phyloP scores from a whole-genome alignment of 2,329 filamentous ascomycete species.

The Fusarium nelsonii region DNA sequence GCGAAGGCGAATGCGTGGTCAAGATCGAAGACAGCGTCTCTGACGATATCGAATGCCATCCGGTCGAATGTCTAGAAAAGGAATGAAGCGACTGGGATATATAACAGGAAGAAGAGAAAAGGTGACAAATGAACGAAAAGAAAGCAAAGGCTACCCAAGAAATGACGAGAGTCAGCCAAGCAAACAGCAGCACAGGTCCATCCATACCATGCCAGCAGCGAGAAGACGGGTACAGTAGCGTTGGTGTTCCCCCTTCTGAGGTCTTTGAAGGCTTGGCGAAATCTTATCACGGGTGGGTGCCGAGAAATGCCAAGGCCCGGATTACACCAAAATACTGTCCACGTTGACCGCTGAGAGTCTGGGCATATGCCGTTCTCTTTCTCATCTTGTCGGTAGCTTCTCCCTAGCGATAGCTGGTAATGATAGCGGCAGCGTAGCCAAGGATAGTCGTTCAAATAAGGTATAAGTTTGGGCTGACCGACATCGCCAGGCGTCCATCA shows the following conservation, averaged over 20 bases:
- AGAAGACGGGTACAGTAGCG: slow-evolving; percentile 44
- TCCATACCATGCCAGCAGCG: slow-evolving; percentile 35
- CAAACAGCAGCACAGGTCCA: slow-evolving; percentile 39
- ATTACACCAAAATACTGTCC: slow-evolving; percentile 48
- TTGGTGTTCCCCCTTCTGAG: slow-evolving; percentile 49
- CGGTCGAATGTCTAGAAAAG: slow-evolving; percentile 21
- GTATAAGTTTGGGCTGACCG: slow-evolving; percentile 14
- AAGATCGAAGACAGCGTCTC: slow-evolving; percentile 26
- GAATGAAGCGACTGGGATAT: slow-evolving; percentile 24
- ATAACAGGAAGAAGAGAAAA: slow-evolving; percentile 27
- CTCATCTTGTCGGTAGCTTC: slow-evolving; percentile 8
- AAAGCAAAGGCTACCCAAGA: slow-evolving; percentile 34
- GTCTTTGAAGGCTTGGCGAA: slow-evolving; percentile 51
- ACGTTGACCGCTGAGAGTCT: slow-evolving; percentile 48
- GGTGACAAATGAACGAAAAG: slow-evolving; percentile 27
- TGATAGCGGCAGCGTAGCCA: slow-evolving; percentile 1
- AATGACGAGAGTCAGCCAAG: slow-evolving; percentile 37
- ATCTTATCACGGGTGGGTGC: slow-evolving; percentile 50
- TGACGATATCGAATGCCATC: slow-evolving; percentile 33
- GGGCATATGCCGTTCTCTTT: slow-evolving; percentile 36
- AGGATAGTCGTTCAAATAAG: slow-evolving; percentile 14
- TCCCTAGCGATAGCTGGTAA: slow-evolving; percentile 10
- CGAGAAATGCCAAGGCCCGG: slow-evolving; percentile 50
- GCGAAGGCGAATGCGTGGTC: slow-evolving; percentile 21
- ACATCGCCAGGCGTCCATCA: slow-evolving; percentile 15